phyloP scores from a whole-genome alignment of 805 yeast genomes.

The Candida arabinofermentans region DNA sequence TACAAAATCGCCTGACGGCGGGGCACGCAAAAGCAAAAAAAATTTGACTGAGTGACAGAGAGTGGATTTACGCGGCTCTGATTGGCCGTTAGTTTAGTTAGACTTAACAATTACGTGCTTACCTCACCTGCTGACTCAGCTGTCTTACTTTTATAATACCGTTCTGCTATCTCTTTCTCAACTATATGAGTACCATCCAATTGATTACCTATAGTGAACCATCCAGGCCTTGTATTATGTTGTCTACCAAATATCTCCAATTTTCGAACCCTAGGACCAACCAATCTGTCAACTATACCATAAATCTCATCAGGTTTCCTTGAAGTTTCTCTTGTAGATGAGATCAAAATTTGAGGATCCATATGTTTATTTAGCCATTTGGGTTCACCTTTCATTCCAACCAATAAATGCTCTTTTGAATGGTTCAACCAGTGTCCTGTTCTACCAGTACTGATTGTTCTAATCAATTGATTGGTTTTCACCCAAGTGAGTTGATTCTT shows the following conservation, averaged over 20 bases:
- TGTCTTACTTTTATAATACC: slow-evolving; percentile 10
- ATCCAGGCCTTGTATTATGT: slow-evolving; percentile 82
- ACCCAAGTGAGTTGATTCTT: slow-evolving; percentile 87
- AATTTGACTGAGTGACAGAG: too few relatives aligned
- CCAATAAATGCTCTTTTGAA: slow-evolving; percentile 84
- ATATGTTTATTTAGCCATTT: slow-evolving; percentile 61
- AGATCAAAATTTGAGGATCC: slow-evolving; percentile 75
- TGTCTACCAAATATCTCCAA: slow-evolving; percentile 87
- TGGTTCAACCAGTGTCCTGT: slow-evolving; percentile 98
- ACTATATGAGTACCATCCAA: slow-evolving; percentile 53
- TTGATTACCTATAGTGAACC: slow-evolving; percentile 86
- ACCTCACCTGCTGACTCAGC: too few relatives aligned
- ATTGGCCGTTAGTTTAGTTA: too few relatives aligned
- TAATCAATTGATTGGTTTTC: slow-evolving; percentile 78
- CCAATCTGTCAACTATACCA: slow-evolving; percentile 79
- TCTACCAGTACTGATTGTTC: slow-evolving; percentile 92
- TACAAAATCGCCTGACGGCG: too few relatives aligned
- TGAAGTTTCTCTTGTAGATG: slow-evolving; percentile 82
- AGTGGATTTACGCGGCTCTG: too few relatives aligned
- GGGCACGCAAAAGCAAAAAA: too few relatives aligned
- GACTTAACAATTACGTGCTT: too few relatives aligned
- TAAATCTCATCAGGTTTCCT: slow-evolving; percentile 91
- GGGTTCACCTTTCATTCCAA: slow-evolving; percentile 82
- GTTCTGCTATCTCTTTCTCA: slow-evolving; percentile 48
- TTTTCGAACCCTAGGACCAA: slow-evolving; percentile 72